A percentile compares a stretch with the other conserved stretches of the same genome.
phyloP scores from a whole-genome alignment of 345 rosid species.

The Eucalyptus brandiana region DNA sequence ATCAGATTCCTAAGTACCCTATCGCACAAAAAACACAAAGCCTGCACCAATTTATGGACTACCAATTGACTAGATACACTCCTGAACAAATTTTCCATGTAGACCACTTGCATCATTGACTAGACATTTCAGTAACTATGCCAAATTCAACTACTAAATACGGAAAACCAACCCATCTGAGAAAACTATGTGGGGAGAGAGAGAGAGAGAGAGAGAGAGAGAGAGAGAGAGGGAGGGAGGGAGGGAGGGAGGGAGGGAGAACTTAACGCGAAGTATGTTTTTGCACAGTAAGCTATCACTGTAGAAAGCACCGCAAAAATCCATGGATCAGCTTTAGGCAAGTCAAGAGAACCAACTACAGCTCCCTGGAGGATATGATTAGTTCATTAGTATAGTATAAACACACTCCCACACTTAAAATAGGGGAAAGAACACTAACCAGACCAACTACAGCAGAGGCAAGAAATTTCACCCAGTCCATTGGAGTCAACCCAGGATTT shows the following conservation, averaged over 20 bases:
- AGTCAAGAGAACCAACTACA: slow-evolving; percentile 60
- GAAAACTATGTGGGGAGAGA: not conserved
- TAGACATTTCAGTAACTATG: not conserved
- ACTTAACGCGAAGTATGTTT: slow-evolving; percentile 95
- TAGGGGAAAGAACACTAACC: slow-evolving; percentile 30
- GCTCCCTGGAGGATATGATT: slow-evolving; percentile 40
- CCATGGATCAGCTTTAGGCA: slow-evolving; percentile 79
- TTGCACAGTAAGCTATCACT: slow-evolving; percentile 85
- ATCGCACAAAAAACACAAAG: not conserved
- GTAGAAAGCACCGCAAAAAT: slow-evolving; percentile 78
- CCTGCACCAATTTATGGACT: not conserved
- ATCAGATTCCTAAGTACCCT: not conserved
- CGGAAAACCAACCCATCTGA: not conserved
- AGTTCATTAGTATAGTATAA: not conserved
- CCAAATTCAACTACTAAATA: not conserved
- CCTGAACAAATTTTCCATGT: not conserved
- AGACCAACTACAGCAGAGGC: slow-evolving; percentile 82
- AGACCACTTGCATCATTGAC: not conserved
- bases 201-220: not conserved
- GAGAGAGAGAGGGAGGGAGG: not conserved
- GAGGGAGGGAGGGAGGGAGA: not conserved
- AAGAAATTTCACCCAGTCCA: slow-evolving; percentile 97
- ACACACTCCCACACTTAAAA: not conserved
- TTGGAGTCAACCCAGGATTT: slow-evolving; percentile 93
- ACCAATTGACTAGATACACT: not conserved